phyloP scores from a whole-genome alignment of 371 early-diverging fungal species.

The Rhizopus microsporus region DNA sequence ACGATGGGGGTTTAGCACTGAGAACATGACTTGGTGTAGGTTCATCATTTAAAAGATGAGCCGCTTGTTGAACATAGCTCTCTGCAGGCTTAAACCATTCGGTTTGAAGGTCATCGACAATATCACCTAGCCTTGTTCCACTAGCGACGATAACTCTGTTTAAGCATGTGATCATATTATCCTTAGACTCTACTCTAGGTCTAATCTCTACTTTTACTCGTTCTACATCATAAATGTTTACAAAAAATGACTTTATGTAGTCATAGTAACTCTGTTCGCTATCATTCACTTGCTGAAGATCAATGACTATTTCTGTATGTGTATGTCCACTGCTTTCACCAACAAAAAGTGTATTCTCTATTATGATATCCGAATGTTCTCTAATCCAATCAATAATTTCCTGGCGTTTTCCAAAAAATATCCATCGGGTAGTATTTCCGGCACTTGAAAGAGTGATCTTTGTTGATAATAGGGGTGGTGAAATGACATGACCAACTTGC shows the following conservation, averaged over 20 bases:
- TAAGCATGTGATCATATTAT: conserved; percentile 28
- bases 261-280: conserved; percentile 39
- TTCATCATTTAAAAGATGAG: conserved; percentile 37
- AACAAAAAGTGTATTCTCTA: conserved; percentile 38
- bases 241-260: conserved; percentile 41
- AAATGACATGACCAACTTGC: conserved; percentile 36
- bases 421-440: conserved; percentile 41
- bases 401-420: conserved; percentile 46
- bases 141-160: conserved; percentile 31
- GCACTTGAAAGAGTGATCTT: conserved; percentile 45
- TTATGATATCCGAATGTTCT: conserved; percentile 30
- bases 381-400: conserved; percentile 48
- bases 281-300: conserved; percentile 37
- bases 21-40: conserved; percentile 38
- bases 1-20: conserved; percentile 38
- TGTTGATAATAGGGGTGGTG: conserved; percentile 40
- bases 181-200: conserved; percentile 42
- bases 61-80: conserved; percentile 38
- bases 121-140: conserved; percentile 32
- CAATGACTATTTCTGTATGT: conserved; percentile 44
- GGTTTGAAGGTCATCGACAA: conserved; percentile 38
- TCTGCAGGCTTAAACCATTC: conserved; percentile 46
- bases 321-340: conserved; percentile 14
- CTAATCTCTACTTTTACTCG: conserved; percentile 46
- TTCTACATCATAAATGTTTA: conserved; percentile 37